phyloP scores from a whole-genome alignment of 2,329 filamentous ascomycete species.

The Hymenoscyphus occultus region DNA sequence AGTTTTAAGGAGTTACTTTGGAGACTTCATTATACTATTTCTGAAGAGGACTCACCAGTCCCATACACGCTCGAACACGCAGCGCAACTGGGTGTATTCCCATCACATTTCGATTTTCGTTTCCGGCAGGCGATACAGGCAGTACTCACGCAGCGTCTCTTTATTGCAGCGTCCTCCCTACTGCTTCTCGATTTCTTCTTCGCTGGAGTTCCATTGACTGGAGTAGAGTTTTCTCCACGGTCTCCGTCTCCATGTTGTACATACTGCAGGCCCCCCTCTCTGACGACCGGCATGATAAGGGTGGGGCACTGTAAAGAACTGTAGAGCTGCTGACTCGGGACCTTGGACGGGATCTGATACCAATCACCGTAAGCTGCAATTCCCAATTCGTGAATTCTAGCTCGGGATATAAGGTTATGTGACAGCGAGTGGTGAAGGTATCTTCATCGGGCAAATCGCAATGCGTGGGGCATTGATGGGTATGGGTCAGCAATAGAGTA shows the following conservation, averaged over 20 bases:
- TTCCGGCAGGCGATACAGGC: conserved; percentile 77
- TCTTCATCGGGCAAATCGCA: neutral
- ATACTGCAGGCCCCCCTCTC: conserved; percentile 22
- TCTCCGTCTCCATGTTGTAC: conserved; percentile 20
- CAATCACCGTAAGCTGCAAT: neutral
- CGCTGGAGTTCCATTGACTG: conserved; percentile 11
- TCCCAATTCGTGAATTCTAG: neutral
- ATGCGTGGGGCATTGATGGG: neutral
- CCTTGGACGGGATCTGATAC: neutral
- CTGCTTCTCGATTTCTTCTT: conserved; percentile 35
- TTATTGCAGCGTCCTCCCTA: conserved; percentile 40
- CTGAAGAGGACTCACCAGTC: conserved; percentile 45
- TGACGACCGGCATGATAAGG: conserved; percentile 23
- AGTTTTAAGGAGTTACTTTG: conserved; percentile 1
- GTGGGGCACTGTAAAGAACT: neutral
- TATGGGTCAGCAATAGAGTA: neutral
- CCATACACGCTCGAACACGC: conserved; percentile 94
- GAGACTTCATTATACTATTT: neutral
- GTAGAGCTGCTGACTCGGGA: neutral
- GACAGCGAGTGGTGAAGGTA: neutral
- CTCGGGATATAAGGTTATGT: neutral
- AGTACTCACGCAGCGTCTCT: conserved; percentile 78
- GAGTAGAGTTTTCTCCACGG: conserved; percentile 7
- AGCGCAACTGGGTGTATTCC: conserved; percentile 84
- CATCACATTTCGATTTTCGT: conserved; percentile 87